Conservation (phyloP, 2,329 filamentous ascomycete genomes). For the Neocucurbitaria cava region DNA sequence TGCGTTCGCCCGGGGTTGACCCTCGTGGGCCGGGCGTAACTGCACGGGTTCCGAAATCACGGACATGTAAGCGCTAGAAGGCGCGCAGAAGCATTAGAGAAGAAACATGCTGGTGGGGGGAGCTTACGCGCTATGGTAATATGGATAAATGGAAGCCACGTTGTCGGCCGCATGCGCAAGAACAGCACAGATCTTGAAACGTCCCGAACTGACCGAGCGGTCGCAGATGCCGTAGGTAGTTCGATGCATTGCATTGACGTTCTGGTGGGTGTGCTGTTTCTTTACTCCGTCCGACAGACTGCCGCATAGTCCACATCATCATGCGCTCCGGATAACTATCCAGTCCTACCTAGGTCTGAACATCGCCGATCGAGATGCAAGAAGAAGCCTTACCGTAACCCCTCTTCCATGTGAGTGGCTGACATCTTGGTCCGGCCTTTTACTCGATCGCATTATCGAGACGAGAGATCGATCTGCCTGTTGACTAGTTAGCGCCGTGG, state of each 20-base stretch:
- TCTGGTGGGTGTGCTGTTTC: constrained; percentile 1
- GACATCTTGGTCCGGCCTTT: constrained; percentile 1
- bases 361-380: not conserved
- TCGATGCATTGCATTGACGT: constrained; percentile 1
- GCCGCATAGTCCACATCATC: constrained; percentile 4
- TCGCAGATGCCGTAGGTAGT: not conserved
- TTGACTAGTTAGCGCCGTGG: constrained; percentile 4
- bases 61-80: constrained; percentile 28
- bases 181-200: constrained; percentile 8
- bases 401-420: not conserved
- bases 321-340: too few species aligned
- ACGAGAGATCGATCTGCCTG: constrained; percentile 5
- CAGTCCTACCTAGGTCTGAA: not conserved
- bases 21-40: constrained; percentile 11
- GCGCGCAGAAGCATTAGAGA: constrained; percentile 25
- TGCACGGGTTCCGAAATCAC: constrained; percentile 21
- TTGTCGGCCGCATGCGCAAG: constrained; percentile 15
- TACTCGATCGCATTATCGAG: constrained; percentile 5
- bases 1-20: constrained; percentile 6
- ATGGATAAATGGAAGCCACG: constrained; percentile 22
- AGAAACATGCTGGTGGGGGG: constrained; percentile 11
- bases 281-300: constrained; percentile 6
- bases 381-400: too few species aligned
- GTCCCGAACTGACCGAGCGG: constrained; percentile 6
- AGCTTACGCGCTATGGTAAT: constrained; percentile 15